Percentiles rank a stretch among this genome's conserved stretches.
Conservation (phyloP, 768 basidiomycete species). For the Hypsizygus marmoreus region DNA sequence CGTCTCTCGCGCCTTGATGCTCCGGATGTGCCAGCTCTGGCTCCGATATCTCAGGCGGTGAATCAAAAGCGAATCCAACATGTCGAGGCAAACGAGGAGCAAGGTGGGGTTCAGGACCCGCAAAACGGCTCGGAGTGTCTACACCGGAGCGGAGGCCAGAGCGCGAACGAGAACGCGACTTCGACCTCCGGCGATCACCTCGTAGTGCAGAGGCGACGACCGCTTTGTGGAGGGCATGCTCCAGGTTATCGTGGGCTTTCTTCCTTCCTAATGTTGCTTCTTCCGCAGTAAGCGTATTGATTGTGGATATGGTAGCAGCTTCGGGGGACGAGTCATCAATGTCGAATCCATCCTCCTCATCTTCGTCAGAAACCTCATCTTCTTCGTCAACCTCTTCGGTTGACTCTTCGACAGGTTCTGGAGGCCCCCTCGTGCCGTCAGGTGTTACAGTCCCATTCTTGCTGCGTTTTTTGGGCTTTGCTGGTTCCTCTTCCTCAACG, state of each 20-base stretch:
- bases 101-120: slow-evolving; percentile 50
- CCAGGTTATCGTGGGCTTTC: slow-evolving; percentile 29
- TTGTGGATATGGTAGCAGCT: slow-evolving; percentile 20
- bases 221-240: slow-evolving; percentile 27
- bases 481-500: slow-evolving; percentile 88
- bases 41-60: slow-evolving; percentile 16
- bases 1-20: slow-evolving; percentile 37
- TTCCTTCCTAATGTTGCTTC: slow-evolving; percentile 22
- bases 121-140: slow-evolving; percentile 64
- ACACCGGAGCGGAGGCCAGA: slow-evolving; percentile 55
- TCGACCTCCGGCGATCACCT: slow-evolving; percentile 36
- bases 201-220: slow-evolving; percentile 33
- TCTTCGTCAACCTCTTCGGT: slow-evolving; percentile 40
- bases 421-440: slow-evolving; percentile 12
- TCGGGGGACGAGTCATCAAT: slow-evolving; percentile 88
- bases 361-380: slow-evolving; percentile 52
- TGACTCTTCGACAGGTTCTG: slow-evolving; percentile 17
- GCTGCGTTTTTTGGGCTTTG: slow-evolving; percentile 34
- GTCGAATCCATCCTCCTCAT: slow-evolving; percentile 73
- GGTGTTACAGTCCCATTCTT: slow-evolving; percentile 19
- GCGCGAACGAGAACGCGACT: slow-evolving; percentile 46
- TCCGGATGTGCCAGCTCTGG: slow-evolving; percentile 25
- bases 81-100: slow-evolving; percentile 48
- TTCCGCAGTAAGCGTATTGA: slow-evolving; percentile 10
- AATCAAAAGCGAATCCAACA: slow-evolving; percentile 47